Percentiles rank a stretch among this genome's conserved stretches.
Evolutionary conservation across 192 early-diverging fungal genomes (phyloP).

Genomic region (Spinellus fusiger): DNA sequence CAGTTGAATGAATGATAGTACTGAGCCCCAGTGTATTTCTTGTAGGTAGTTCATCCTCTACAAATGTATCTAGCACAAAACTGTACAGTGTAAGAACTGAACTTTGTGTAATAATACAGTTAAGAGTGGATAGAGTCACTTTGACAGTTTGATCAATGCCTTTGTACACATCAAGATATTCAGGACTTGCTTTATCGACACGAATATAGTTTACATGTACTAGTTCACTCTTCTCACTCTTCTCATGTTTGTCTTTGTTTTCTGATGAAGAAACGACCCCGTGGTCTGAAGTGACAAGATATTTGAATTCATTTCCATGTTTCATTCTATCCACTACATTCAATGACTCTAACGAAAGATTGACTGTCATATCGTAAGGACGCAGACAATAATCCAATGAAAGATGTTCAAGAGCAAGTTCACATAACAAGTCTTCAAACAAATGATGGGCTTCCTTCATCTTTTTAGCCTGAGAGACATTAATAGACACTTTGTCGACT

Average conservation of each 20-base stretch:
- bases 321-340: slow-evolving; percentile 68
- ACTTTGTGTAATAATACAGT: slow-evolving; percentile 78
- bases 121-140: slow-evolving; percentile 70
- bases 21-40: neutral
- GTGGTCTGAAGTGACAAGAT: slow-evolving; percentile 51
- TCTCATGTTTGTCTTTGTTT: slow-evolving; percentile 2
- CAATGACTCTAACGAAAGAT: slow-evolving; percentile 72
- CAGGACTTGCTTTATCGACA: slow-evolving; percentile 64
- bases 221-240: slow-evolving; percentile 52
- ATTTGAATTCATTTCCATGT: slow-evolving; percentile 45
- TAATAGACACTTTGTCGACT: slow-evolving; percentile 61
- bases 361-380: slow-evolving; percentile 68
- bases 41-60: slow-evolving; percentile 6
- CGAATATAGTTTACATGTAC: slow-evolving; percentile 68
- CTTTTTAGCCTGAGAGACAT: slow-evolving; percentile 52
- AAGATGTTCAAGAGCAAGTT: slow-evolving; percentile 66
- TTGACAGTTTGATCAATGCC: slow-evolving; percentile 78
- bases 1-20: slow-evolving; percentile 13
- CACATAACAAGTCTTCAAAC: slow-evolving; percentile 51
- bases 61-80: slow-evolving; percentile 75
- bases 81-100: slow-evolving; percentile 82
- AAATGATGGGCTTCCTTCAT: slow-evolving; percentile 3
- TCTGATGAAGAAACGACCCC: neutral
- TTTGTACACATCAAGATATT: slow-evolving; percentile 66
- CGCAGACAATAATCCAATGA: slow-evolving; percentile 62